Evolutionary conservation across 441 rosid genomes (phyloP), one percentile per base, ranked within the genome.

Genomic region (Arabidopsis hybrid): DNA sequence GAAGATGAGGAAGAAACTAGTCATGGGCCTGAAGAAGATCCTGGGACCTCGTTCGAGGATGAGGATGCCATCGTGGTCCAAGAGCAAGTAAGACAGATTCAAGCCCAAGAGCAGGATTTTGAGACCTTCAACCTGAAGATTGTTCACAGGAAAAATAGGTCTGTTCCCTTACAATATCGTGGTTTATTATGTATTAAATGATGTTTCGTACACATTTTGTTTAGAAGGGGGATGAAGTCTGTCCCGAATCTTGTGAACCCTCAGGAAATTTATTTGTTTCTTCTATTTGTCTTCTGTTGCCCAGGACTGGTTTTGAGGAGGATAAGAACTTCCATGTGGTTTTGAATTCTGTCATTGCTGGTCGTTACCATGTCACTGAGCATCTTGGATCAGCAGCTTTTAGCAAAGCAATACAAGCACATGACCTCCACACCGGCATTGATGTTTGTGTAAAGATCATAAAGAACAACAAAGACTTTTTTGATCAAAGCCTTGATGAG

Each of bases 261-360:
- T 11, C 69, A 31, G 26, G 40, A 32, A 47, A 52, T 51, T 61
- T 53, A 61, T 59, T 49, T 58, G 40, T 31, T 31, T 31, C 32
- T 4, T 31, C 32, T 31, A 31, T 31, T 31, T 3, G 4, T 42
- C 12, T 45, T 71, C 64, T 69, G 59, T 74, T 78, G 66, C 69
- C 76, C 94, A 95, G 99, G 78, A 95, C 99, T 83, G 99, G 99
- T 73, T 95, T 95, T 79, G 99, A 95, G 83, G 98, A 95, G 86
- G 99, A 95, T 80, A 95, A 95, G 88, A 95, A 93, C 84, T 95
- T 95, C 67, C 92, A 93, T 72, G 98, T 93, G 77, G 95, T 90
- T 74, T 62, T 95, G 43, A 95, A 95, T 82, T 95, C 98, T 65
- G 96, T 95, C 18, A 81, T 95, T 29, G 98, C 98, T 71, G 97